phyloP scores from a whole-genome alignment of 768 basidiomycete species.

The Naganishia antarctica region DNA sequence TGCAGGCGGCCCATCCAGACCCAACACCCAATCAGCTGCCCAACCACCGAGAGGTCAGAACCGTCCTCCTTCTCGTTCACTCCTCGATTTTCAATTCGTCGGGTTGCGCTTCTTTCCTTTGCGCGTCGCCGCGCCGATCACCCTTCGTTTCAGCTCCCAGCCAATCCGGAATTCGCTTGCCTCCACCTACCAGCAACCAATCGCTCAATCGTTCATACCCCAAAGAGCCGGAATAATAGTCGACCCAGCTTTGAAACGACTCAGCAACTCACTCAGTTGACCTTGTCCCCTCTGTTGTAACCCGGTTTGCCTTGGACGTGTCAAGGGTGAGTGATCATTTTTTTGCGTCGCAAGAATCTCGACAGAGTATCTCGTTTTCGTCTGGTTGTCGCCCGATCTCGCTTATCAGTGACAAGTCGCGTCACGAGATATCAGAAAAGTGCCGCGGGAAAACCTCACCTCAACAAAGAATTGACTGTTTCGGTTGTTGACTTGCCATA shows the following conservation, averaged over 20 bases:
- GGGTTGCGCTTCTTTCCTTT: background rate
- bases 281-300: background rate
- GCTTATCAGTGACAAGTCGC: slow-evolving; percentile 10
- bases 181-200: background rate
- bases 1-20: too few species aligned
- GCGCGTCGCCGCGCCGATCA: slow-evolving; percentile 6
- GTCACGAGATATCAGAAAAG: slow-evolving; percentile 10
- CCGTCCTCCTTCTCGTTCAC: background rate
- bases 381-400: background rate
- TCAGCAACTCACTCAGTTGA: too few species aligned
- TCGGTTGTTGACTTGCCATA: background rate
- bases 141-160: slow-evolving; percentile 6
- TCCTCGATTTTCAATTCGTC: background rate
- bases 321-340: background rate
- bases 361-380: too few species aligned
- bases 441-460: background rate
- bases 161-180: slow-evolving; percentile 9
- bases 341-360: background rate
- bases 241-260: too few species aligned
- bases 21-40: too few species aligned
- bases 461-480: too few species aligned
- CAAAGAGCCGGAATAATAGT: too few species aligned
- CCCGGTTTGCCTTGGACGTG: background rate
- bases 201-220: too few species aligned
- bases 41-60: background rate